Conservation (phyloP, 2,329 filamentous ascomycete genomes). For the Talaromyces pinophilus region DNA sequence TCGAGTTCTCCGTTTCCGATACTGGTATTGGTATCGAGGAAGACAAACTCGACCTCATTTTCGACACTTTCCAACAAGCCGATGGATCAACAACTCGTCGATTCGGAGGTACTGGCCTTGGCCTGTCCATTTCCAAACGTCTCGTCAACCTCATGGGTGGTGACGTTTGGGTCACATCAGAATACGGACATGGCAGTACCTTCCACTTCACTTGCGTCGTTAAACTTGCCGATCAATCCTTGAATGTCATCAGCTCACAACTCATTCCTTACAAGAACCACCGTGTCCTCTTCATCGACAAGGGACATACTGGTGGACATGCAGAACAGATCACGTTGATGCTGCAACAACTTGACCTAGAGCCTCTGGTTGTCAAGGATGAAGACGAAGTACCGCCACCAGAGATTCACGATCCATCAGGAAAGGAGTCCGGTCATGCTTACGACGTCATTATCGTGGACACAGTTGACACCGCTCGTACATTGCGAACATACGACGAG, state of each 20-base stretch:
- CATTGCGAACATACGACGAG: constrained; percentile 77
- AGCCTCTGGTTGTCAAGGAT: constrained; percentile 74
- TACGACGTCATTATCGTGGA: constrained; percentile 94
- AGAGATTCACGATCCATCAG: constrained; percentile 50
- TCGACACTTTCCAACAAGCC: constrained; percentile 96
- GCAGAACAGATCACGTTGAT: constrained; percentile 72
- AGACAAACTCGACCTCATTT: constrained; percentile 92
- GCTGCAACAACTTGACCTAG: constrained; percentile 71
- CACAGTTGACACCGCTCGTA: constrained; percentile 79
- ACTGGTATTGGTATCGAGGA: constrained; percentile 92
- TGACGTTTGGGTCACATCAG: constrained; percentile 88
- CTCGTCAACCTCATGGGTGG: constrained; percentile 93
- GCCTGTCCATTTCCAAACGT: constrained; percentile 90
- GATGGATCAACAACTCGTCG: constrained; percentile 93
- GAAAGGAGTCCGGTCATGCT: constrained; percentile 54
- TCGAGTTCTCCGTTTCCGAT: constrained; percentile 90
- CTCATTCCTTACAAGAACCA: constrained; percentile 83
- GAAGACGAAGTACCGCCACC: constrained; percentile 62
- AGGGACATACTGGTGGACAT: constrained; percentile 73
- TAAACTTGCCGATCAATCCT: constrained; percentile 73
- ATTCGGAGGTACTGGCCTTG: constrained; percentile 89
- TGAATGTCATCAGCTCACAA: constrained; percentile 69
- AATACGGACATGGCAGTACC: constrained; percentile 80
- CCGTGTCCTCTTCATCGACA: constrained; percentile 87
- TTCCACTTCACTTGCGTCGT: constrained; percentile 94